Conservation (phyloP, 805 yeast species). For the Candida succiphila region DNA sequence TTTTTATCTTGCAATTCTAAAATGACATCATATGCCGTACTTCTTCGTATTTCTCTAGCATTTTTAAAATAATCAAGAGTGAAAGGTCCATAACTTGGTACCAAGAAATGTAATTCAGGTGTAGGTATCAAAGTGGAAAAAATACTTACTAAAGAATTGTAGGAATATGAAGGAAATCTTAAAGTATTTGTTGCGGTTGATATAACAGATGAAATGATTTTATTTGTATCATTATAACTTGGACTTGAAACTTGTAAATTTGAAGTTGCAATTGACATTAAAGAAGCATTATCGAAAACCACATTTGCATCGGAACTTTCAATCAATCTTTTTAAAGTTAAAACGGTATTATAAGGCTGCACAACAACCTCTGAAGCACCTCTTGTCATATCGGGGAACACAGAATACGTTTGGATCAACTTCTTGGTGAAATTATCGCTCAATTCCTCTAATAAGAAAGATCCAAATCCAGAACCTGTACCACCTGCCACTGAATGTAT, state of each 20-base stretch:
- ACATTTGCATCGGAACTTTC: constrained; percentile 79
- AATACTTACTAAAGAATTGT: constrained; percentile 74
- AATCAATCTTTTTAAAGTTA: constrained; percentile 72
- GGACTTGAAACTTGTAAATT: constrained; percentile 48
- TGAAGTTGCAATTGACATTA: constrained; percentile 60
- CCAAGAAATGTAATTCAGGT: constrained; percentile 69
- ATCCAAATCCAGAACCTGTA: constrained; percentile 95
- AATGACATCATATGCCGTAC: constrained; percentile 78
- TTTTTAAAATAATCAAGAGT: constrained; percentile 55
- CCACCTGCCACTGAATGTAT: constrained; percentile 97
- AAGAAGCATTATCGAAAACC: constrained; percentile 87
- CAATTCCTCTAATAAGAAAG: constrained; percentile 64
- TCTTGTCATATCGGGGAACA: constrained; percentile 63
- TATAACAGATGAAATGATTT: constrained; percentile 75
- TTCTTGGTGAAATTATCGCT: constrained; percentile 80
- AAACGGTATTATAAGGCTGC: constrained; percentile 86
- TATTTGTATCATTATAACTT: constrained; percentile 73
- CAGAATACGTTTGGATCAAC: constrained; percentile 73
- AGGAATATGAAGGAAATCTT: constrained; percentile 87
- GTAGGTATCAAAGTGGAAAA: constrained; percentile 78
- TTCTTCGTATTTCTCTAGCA: constrained; percentile 50
- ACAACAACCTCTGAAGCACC: constrained; percentile 95
- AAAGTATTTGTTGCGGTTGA: constrained; percentile 80
- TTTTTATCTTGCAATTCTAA: constrained; percentile 74
- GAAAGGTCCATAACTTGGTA: constrained; percentile 71